Evolutionary conservation across 2,329 filamentous ascomycete species (phyloP), one percentile per base, ranked within the genome.

Genomic region (Colletotrichum cereale): DNA sequence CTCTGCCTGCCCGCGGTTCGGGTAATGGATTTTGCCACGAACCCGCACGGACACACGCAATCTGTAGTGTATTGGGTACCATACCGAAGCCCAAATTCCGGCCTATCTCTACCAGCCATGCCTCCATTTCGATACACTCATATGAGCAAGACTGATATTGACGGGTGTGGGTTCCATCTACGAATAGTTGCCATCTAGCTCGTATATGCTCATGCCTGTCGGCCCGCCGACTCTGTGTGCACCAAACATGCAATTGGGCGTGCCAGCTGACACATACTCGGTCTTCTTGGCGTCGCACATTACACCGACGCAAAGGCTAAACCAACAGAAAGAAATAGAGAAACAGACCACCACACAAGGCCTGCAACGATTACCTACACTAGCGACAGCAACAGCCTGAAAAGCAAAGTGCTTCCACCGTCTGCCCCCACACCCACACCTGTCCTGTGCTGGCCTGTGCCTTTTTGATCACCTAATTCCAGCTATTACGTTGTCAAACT

Each of bases 231-330:
- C n/a, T 26, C 21, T 24, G 4, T 29, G 12, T 3, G 29, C 29
- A 14, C 26, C 4, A 21, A 38, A 18, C 48, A 66, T 48, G 44
- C 48, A 48, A n/a, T 38, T 21, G 53, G 31, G 31, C 38, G 47
- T 36, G 48, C 38, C 38, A 69, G 50, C 48, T 67, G 62, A 66
- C 62, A 62, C 67, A 55, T 55, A n/a, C 48, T 38, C 40, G 2
- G 34, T 63, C 18, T n/a, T 42, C 57, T 66, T 67, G 64, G 57
- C 57, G 67, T 71, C 56, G 63, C 42, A 67, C 68, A 21, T 8
- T 34, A 34, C 42, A 16, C 53, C 47, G 44, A 52, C 66, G 42
- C 53, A 69, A 60, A 60, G 53, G 44, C 26, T 38, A 26, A 29
- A 56, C 29, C 47, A 56, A 56, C 29, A 18, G 36, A 24, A 52